Conservation (phyloP, 2,329 filamentous ascomycete genomes). For the Xylariaceae sp. region DNA sequence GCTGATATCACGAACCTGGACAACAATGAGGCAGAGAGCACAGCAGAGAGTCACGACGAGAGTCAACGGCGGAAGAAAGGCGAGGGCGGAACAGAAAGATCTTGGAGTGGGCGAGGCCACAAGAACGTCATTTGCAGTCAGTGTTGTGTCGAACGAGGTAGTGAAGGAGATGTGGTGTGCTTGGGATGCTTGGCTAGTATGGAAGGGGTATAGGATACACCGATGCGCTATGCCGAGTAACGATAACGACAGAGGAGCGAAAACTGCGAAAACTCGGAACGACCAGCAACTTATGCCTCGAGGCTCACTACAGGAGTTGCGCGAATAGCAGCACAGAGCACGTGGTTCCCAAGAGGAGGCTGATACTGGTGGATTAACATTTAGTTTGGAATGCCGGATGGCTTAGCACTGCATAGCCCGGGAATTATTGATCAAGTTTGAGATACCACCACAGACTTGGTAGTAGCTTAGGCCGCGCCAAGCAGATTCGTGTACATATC, state of each 20-base stretch:
- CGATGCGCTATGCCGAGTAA: neutral
- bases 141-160: constrained; percentile 63
- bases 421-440: constrained; percentile 1
- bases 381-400: constrained; percentile 5
- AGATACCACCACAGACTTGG: neutral
- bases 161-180: constrained; percentile 63
- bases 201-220: constrained; percentile 33
- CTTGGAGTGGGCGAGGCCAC: constrained; percentile 39
- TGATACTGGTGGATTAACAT: neutral
- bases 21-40: constrained; percentile 2
- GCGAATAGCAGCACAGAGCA: no score
- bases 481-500: constrained; percentile 1
- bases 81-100: constrained; percentile 34
- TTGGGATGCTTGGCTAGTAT: constrained; percentile 55
- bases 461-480: no score
- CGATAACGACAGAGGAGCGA: neutral
- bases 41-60: constrained; percentile 2
- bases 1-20: constrained; percentile 21
- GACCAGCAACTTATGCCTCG: neutral
- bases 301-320: neutral
- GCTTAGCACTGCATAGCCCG: constrained; percentile 1
- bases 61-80: constrained; percentile 15
- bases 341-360: no score
- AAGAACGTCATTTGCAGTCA: constrained; percentile 58
- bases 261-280: neutral